Evolutionary conservation across 2,329 filamentous ascomycete genomes (phyloP).

Genomic region (Cladosporium sp.): DNA sequence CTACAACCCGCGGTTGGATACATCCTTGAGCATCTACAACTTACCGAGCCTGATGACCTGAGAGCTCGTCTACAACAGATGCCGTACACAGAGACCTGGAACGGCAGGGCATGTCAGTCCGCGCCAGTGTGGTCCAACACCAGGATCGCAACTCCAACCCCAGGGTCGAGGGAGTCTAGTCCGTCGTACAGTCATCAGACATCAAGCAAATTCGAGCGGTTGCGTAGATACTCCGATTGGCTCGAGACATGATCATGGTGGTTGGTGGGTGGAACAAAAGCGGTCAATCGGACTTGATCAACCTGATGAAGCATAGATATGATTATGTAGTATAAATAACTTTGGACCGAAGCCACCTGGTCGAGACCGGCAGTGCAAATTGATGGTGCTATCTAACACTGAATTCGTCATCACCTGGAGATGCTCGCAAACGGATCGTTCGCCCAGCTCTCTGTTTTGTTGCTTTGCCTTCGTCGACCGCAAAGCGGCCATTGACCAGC

Average conservation of each 20-base stretch:
- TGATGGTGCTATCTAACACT: slow-evolving; percentile 19
- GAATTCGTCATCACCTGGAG: slow-evolving; percentile 14
- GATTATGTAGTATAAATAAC: neutral
- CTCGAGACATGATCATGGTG: neutral
- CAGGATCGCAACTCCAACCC: neutral
- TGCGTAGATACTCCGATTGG: neutral
- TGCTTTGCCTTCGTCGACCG: slow-evolving; percentile 30
- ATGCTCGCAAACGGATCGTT: slow-evolving; percentile 28
- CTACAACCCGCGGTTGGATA: neutral
- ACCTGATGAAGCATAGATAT: neutral
- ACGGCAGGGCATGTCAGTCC: slow-evolving; percentile 3
- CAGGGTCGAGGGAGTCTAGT: neutral
- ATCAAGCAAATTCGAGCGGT: neutral
- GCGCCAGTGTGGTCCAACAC: neutral
- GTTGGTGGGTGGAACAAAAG: neutral
- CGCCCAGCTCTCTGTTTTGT: slow-evolving; percentile 28
- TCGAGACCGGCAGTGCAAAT: neutral
- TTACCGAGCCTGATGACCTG: neutral
- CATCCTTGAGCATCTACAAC: neutral
- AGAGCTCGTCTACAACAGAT: neutral
- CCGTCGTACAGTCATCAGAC: neutral
- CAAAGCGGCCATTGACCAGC: slow-evolving; percentile 32
- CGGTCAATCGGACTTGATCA: neutral
- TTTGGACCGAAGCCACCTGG: neutral
- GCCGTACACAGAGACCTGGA: neutral